Base-by-base conservation (phyloP, 257 asterid species). In the Galeopsis tetrahit region DNA sequence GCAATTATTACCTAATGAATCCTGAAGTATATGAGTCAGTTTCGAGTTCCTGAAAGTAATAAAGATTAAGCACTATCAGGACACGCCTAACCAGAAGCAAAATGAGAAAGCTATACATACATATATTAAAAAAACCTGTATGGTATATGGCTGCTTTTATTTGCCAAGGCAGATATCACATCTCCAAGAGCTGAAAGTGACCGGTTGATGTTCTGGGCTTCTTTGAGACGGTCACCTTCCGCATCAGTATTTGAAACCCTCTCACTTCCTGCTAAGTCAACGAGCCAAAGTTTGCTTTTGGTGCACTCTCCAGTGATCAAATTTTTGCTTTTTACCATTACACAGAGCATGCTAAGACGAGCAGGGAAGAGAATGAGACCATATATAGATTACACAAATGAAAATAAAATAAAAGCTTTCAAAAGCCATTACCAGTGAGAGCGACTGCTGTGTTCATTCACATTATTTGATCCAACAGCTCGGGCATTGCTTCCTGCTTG, bases 111-210 rank as follows among this genome's bases (percentile, higher is more conserved):
- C 66, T 31, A 28, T 46, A 13, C 57, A 46, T 46, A 13, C 61
- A 46, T 44, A 31, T 60, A 35, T 59, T 59, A 57, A 32, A 51
- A 13, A 66, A 13, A 92, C 98, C 98, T 88, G 89, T 91, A 95
- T 9, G 99, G 98, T 61, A 95, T 84, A 80, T 95, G 99, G 85
- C 89, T 82, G 86, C 97, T 95, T 90, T 89, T 95, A 79, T 88
- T 92, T 62, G 99, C 99, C 52, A 95, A 85, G 73, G 99, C 93
- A 32, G 97, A 88, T 70, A 95, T 92, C 56, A 95, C 98, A 15
- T 95, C 99, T 68, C 99, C 99, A 2, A 95, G 91, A 35, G 99
- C 99, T n/a, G 98, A 95, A 71, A 95, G 98, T 35, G 99, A 95
- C 75, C 96, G 82, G 57, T 95, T 95, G 66, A 95, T 95, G 72